Base-by-base conservation (phyloP, 2,329 filamentous ascomycete genomes). In the Fusarium penzigii region DNA sequence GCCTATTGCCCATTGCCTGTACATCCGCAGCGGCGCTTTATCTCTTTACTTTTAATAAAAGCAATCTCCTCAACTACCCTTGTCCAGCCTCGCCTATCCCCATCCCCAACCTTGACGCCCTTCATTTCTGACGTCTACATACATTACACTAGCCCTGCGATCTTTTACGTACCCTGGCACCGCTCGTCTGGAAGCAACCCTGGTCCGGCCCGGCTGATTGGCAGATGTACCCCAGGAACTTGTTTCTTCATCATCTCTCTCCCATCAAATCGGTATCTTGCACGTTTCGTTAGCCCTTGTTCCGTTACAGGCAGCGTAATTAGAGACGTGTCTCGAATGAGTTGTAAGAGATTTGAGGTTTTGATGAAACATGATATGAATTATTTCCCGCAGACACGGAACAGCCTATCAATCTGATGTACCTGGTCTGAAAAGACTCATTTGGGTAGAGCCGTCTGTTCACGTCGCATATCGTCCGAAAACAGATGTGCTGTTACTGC, bases 221-320 rank as follows among this genome's bases (percentile, higher is more conserved):
- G 63, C 43, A 60, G 63, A 61, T 57, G 57, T 48, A 63, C 59
- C 56, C 62, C 52, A 46, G 62, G 52, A 55, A 53, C 41, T 51
- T 40, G 50, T 47, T 52, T 56, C 51, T 56, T 61, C 62, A 55
- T 62, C 55, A 61, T 61, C 51, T 65, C 53, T 56, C 25, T n/a
- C 56, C 52, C 49, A 52, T 61, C 63, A 65, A 65, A 65, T 65
- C 61, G 63, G 53, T 60, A 53, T 47, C 47, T 50, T 52, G 63
- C 63, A 64, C 63, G 63, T 65, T 65, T 63, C 56, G 49, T 47
- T 49, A 17, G 50, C 46, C 45, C 52, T 52, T 50, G 29, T 54
- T 53, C 53, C 52, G 61, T 52, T 48, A 59, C 56, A 54, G 45
- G 46, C 47, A 58, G 41, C 20, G 7, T 25, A 25, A 25, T 25